A percentile compares a stretch with the other conserved stretches of the same genome.
phyloP scores from a whole-genome alignment of 768 basidiomycete genomes.

The Dioszegia crocea region DNA sequence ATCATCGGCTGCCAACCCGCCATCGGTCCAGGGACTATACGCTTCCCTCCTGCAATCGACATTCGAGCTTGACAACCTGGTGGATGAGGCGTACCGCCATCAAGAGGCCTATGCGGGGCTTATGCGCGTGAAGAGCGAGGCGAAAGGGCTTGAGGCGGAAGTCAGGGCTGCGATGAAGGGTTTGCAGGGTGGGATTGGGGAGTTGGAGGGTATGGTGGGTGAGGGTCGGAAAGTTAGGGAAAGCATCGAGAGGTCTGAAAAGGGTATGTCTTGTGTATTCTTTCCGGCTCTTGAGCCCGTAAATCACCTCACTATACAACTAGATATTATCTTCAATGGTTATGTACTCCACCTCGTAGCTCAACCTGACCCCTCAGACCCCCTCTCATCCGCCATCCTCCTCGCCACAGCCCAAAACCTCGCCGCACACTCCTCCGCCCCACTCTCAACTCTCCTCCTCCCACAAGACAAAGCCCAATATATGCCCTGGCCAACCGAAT shows the following conservation, averaged over 20 bases:
- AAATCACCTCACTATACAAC: neutral
- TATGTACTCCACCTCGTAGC: too few relatives aligned
- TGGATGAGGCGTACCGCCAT: constrained; percentile 23
- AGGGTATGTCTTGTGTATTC: constrained; percentile 16
- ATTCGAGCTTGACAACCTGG: constrained; percentile 18
- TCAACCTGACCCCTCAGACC: constrained; percentile 15
- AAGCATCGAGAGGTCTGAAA: constrained; percentile 20
- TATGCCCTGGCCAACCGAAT: constrained; percentile 40
- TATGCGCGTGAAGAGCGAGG: constrained; percentile 16
- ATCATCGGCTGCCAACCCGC: neutral
- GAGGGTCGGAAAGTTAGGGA: constrained; percentile 11
- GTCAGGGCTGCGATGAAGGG: constrained; percentile 18
- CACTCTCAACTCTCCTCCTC: constrained; percentile 26
- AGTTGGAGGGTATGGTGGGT: constrained; percentile 31
- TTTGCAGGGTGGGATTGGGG: constrained; percentile 22
- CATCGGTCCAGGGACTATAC: constrained; percentile 11
- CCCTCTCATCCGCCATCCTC: constrained; percentile 16
- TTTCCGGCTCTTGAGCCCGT: neutral
- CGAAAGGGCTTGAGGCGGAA: constrained; percentile 23
- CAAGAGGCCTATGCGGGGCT: constrained; percentile 23
- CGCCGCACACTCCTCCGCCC: constrained; percentile 32
- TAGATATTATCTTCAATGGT: too few relatives aligned
- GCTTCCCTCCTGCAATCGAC: constrained; percentile 15
- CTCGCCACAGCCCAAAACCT: constrained; percentile 32
- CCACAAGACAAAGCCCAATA: constrained; percentile 27